phyloP scores from a whole-genome alignment of 2,329 filamentous ascomycete species.

The Tolypocladium ophioglossoides region DNA sequence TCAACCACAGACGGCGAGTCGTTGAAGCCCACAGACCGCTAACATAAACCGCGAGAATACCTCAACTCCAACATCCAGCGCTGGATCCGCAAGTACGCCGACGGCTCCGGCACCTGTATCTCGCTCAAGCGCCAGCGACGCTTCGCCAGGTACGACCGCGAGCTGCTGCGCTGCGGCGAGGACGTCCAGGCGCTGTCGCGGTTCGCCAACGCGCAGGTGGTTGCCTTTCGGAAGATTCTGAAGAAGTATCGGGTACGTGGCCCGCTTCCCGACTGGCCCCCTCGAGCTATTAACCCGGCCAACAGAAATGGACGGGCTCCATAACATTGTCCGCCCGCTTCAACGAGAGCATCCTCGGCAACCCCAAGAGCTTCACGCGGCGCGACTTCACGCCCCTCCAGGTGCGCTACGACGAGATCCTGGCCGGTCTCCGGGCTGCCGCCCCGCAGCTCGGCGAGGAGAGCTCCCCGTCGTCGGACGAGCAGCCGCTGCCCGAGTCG shows the following conservation, averaged over 20 bases:
- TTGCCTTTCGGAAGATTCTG: conserved; percentile 71
- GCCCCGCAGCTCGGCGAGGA: conserved; percentile 28
- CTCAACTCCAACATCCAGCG: conserved; percentile 36
- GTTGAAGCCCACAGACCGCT: too few species aligned
- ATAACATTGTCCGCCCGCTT: conserved; percentile 53
- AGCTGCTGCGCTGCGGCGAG: conserved; percentile 49
- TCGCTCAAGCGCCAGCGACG: conserved; percentile 38
- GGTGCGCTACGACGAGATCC: conserved; percentile 38
- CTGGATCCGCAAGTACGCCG: conserved; percentile 32
- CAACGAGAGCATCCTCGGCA: conserved; percentile 51
- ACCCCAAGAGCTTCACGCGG: conserved; percentile 61
- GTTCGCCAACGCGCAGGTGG: conserved; percentile 63
- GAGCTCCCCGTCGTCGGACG: conserved; percentile 24
- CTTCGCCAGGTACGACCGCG: conserved; percentile 42
- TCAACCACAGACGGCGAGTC: too few species aligned
- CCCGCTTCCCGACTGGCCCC: background rate
- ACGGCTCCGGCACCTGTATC: conserved; percentile 18
- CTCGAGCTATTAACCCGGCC: background rate
- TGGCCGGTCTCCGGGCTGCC: conserved; percentile 34
- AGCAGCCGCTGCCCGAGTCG: conserved; percentile 8
- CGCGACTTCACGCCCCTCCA: conserved; percentile 49
- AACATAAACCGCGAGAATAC: too few species aligned
- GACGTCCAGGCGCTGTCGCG: conserved; percentile 61
- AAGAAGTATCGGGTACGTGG: conserved; percentile 68
- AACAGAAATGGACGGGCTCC: conserved; percentile 72